Base-by-base conservation (phyloP, 768 basidiomycete genomes). In the Tulasnella sp. region DNA sequence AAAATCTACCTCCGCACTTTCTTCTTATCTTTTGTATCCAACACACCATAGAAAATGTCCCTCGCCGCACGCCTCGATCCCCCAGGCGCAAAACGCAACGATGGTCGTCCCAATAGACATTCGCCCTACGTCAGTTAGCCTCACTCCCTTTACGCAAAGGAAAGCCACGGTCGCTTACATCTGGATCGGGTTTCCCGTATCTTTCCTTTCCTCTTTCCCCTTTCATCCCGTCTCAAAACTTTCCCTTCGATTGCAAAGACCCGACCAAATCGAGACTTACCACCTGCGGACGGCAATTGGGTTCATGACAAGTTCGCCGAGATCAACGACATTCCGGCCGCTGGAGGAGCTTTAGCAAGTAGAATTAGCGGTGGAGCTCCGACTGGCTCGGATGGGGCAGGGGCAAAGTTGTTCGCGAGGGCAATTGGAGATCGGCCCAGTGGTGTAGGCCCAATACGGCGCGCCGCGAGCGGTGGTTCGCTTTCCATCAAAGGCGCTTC, bases 251-350 rank as follows among this genome's bases (percentile, higher is more conserved):
- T 70, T 45, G 42, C 72, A 49, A 38, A 73, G 72, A 39, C 72
- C 40, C 72, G 72, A 25, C 72, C 72, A 31, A 38, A 73, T 31
- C 72, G 37, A n/a, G 49, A 73, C 40, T 37, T 45, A 12, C 42
- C 39, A 45, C 75, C 75, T 11, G 54, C 45, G 73, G 75, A 76
- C 15, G 75, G 75, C 9, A 68, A 69, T 36, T 76, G 75, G 75
- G 45, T 39, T 42, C 75, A 76, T 45, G 75, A 76, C 75, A 76
- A 76, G 40, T 76, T 76, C 69, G 75, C 75, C 29, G 75, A 76
- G 67, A 39, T 69, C 34, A 76, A 76, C 45, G 75, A 76, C 37
- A 54, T 74, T 37, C 73, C 73, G 12, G 37, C 37, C 17, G 67
- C 36, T 25, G 75, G 42, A 25, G 75, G 75, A 9, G 67, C 40